Base-by-base conservation (phyloP, 345 rosid genomes). In the Noccaea bulbosa region DNA sequence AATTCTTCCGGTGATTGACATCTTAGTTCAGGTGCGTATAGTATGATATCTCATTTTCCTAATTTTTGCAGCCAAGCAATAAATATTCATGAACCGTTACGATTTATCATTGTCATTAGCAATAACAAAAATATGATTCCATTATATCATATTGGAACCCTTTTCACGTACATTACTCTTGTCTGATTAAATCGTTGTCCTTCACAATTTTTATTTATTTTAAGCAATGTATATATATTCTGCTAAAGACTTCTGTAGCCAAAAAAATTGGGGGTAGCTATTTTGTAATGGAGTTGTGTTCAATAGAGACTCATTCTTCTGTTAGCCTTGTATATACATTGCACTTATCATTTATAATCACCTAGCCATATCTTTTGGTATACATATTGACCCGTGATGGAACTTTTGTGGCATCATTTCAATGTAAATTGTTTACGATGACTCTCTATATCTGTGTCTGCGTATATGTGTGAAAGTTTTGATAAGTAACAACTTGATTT, bases 1-100 rank as follows among this genome's bases (percentile, higher is more conserved):
- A 59, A 76, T 81, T 64, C 88, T 91, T 76, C 99, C 99, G 46
- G 89, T 91, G 74, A 81, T 94, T 70, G 98, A 91, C 81, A 73
- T 88, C 70, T 84, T 91, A 62, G 78, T 94, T 71, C 96, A 94
- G 99, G 99, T 89, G 80, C 34, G 77, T 59, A 52, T 64, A 50
- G 77, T 59, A 52, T 64, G 43, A 11, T 35, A 58, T 71, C n/a
- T 34, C 41, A 14, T 43, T 41, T 66, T 49, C 47, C 54, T 32
- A 59, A 15, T 66, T 50, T 66, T 27, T 58, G 58, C 40, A n/a
- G 35, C 34, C 55, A 59, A n/a, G 39, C 49, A 33, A 14, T 16
- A 59, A 11, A 57, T 35, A 47, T 47, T 20, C 11, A 43, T 60
- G 50, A 52, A 50, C 58, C 58, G 4, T 48, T 49, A 46, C 20